These are phyloP conservation scores for Cryptococcus sp. DNA, from an alignment of 1,284 basidiomycete genomes.

Conservation along the genomic window DNA sequence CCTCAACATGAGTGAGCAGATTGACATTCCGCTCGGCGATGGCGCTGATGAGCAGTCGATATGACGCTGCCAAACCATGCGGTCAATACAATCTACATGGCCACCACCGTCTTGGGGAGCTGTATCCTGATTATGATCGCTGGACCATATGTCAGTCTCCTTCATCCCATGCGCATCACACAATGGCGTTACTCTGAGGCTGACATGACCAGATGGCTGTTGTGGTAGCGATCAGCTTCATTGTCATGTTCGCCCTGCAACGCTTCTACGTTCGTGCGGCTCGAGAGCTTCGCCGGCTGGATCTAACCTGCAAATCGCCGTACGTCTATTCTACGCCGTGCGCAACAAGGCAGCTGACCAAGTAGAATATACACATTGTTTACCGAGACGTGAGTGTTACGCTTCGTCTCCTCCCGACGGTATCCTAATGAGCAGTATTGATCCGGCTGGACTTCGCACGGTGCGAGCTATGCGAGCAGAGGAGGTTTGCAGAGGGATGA, in stretches of 20 bases:
- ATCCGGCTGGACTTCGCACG: slow-evolving; percentile 15
- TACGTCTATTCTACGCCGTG: slow-evolving; percentile 5
- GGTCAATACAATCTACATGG: slow-evolving; percentile 12
- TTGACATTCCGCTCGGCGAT: not conserved
- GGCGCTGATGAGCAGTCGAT: slow-evolving; percentile 9
- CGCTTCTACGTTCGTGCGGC: slow-evolving; percentile 19
- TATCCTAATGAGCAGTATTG: slow-evolving; percentile 11
- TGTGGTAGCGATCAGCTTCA: slow-evolving; percentile 7
- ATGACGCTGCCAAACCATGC: slow-evolving; percentile 14
- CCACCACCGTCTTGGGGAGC: slow-evolving; percentile 7
- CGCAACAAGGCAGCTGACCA: no score
- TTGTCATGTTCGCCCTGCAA: slow-evolving; percentile 11
- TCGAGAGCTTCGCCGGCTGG: slow-evolving; percentile 16
- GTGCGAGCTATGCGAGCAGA: slow-evolving; percentile 17
- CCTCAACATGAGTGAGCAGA: slow-evolving; percentile 12
- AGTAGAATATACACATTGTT: slow-evolving; percentile 17
- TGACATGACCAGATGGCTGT: slow-evolving; percentile 13
- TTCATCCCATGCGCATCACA: no score
- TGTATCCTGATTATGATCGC: slow-evolving; percentile 13
- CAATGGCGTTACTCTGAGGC: not conserved
- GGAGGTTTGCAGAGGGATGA: slow-evolving; percentile 7
- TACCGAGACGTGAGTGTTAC: slow-evolving; percentile 13
- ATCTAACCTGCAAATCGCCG: slow-evolving; percentile 17
- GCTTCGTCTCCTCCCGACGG: no score
- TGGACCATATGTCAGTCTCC: slow-evolving; percentile 13